phyloP scores from a whole-genome alignment of 129 eudicot genomes.

The Mikania micrantha region DNA sequence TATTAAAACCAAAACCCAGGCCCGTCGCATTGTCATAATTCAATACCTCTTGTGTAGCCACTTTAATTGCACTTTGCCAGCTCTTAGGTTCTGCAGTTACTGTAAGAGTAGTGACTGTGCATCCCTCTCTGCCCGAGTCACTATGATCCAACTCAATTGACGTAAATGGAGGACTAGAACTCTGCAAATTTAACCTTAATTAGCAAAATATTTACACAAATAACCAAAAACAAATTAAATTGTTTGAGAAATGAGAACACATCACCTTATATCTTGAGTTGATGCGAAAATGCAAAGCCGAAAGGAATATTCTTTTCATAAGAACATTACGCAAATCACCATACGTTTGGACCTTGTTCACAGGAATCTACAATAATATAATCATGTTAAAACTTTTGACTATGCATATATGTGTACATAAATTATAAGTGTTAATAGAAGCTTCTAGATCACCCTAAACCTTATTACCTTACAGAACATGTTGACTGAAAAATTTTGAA shows the following conservation, averaged over 20 bases:
- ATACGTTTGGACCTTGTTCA: conserved; percentile 76
- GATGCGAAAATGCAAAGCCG: conserved; percentile 95
- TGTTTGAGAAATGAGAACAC: neutral
- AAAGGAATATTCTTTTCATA: conserved; percentile 97
- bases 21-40: neutral
- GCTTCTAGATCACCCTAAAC: conserved; percentile 27
- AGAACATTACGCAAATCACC: conserved; percentile 88
- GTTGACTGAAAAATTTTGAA: conserved; percentile 84
- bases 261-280: conserved; percentile 96
- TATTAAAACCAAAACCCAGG: neutral
- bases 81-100: conserved; percentile 94
- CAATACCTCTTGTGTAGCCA: conserved; percentile 92
- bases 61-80: conserved; percentile 91
- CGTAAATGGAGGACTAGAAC: conserved; percentile 95
- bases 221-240: neutral
- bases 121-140: conserved; percentile 98
- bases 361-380: conserved; percentile 66
- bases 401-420: neutral
- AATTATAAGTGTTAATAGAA: neutral
- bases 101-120: conserved; percentile 98
- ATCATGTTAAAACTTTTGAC: neutral
- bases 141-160: conserved; percentile 96
- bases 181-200: conserved; percentile 43
- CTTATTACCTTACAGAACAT: conserved; percentile 99
- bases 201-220: conserved; percentile 11